Evolutionary conservation across 2,329 filamentous ascomycete genomes (phyloP).

Genomic region (Colletotrichum sp.): DNA sequence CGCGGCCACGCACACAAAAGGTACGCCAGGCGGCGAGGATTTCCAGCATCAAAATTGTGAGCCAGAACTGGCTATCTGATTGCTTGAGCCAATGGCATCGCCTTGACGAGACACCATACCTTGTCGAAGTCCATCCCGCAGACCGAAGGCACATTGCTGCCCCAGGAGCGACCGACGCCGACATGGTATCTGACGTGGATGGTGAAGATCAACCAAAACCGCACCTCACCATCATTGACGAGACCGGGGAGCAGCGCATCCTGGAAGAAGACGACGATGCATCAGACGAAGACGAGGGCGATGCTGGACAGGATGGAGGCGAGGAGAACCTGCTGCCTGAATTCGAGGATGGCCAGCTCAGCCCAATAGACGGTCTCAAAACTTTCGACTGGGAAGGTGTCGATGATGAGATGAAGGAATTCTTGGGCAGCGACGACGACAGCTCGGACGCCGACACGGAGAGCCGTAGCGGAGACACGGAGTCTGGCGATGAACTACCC

Average conservation of each 20-base stretch:
- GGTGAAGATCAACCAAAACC: slow-evolving; percentile 44
- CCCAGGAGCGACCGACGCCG: slow-evolving; percentile 28
- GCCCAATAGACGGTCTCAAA: slow-evolving; percentile 61
- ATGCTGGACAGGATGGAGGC: slow-evolving; percentile 42
- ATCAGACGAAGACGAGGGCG: slow-evolving; percentile 35
- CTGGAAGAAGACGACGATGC: slow-evolving; percentile 40
- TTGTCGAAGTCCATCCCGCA: slow-evolving; percentile 76
- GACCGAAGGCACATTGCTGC: slow-evolving; percentile 54
- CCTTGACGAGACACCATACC: slow-evolving; percentile 79
- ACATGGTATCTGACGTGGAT: slow-evolving; percentile 17
- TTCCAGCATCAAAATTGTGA: slow-evolving; percentile 86
- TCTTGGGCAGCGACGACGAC: slow-evolving; percentile 64
- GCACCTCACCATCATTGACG: slow-evolving; percentile 48
- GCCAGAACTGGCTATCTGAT: slow-evolving; percentile 86
- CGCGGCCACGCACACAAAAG: slow-evolving; percentile 83
- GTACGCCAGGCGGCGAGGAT: slow-evolving; percentile 85
- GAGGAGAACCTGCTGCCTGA: slow-evolving; percentile 56
- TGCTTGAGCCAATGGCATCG: slow-evolving; percentile 85
- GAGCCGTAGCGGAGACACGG: slow-evolving; percentile 20
- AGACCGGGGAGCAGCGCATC: slow-evolving; percentile 46
- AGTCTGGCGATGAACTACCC: slow-evolving; percentile 20
- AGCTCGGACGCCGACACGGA: slow-evolving; percentile 45
- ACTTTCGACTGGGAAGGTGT: slow-evolving; percentile 67
- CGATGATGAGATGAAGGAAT: slow-evolving; percentile 78
- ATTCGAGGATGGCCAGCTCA: slow-evolving; percentile 48